Conservation (phyloP, 139 green algal genomes). For the Tetraselmis chui region DNA sequence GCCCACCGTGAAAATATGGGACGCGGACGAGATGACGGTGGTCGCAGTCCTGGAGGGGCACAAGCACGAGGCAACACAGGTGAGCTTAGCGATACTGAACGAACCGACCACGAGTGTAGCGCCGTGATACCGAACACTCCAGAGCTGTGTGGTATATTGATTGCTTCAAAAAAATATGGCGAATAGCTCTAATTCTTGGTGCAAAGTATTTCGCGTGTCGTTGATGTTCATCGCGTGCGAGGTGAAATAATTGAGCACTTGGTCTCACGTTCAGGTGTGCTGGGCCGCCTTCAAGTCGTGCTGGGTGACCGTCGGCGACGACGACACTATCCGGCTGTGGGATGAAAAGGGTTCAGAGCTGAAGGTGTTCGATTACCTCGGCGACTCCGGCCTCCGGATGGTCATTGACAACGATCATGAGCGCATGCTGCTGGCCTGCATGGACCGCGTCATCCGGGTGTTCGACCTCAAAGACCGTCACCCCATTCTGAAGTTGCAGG, state of each 20-base stretch:
- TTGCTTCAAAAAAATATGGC: too few species aligned
- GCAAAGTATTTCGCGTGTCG: too few species aligned
- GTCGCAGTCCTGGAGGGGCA: constrained; percentile 5
- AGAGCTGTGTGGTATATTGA: too few species aligned
- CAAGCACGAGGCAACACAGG: constrained; percentile 14
- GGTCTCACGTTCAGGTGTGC: constrained; percentile 32
- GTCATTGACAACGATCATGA: neutral
- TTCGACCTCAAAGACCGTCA: neutral
- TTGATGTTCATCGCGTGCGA: too few species aligned
- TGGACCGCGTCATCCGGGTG: neutral
- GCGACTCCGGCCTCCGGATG: constrained; percentile 7
- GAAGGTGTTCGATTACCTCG: constrained; percentile 37
- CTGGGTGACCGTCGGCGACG: constrained; percentile 60
- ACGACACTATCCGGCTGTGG: constrained; percentile 63
- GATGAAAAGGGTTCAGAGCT: constrained; percentile 33
- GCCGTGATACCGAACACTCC: too few species aligned
- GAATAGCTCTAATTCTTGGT: too few species aligned
- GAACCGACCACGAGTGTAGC: too few species aligned
- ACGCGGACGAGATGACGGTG: constrained; percentile 1
- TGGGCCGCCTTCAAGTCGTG: constrained; percentile 43
- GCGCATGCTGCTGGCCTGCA: neutral
- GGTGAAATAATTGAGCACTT: too few species aligned
- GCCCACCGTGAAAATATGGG: constrained; percentile 56
- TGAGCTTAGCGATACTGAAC: too few species aligned
- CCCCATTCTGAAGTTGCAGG: neutral